These are phyloP conservation scores for Hymenoscyphus fraxineus DNA, from an alignment of 2,329 filamentous ascomycete species.

Conservation along the genomic window DNA sequence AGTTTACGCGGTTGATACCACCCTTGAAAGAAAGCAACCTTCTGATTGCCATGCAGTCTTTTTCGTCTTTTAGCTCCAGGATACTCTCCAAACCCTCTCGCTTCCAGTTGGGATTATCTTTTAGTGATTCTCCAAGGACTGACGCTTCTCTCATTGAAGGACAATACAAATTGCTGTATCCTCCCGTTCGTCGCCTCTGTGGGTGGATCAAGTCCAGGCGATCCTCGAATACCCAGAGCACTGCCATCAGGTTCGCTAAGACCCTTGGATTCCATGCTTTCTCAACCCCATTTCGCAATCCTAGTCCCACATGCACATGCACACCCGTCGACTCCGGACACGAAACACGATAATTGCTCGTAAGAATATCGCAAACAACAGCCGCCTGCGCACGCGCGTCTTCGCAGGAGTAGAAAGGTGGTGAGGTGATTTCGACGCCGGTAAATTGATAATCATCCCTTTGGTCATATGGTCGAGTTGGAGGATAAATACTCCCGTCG, in stretches of 20 bases:
- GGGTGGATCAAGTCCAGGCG: slow-evolving; percentile 1
- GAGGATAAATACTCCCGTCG: neutral
- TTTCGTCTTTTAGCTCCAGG: neutral
- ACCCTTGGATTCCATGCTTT: neutral
- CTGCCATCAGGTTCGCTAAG: neutral
- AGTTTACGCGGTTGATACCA: neutral
- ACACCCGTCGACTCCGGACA: neutral
- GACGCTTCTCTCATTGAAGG: neutral
- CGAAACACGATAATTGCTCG: neutral
- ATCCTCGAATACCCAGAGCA: neutral
- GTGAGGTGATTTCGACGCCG: neutral
- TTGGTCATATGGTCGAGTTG: neutral
- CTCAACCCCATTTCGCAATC: neutral
- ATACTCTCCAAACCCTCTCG: neutral
- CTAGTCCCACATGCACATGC: neutral
- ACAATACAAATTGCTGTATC: neutral
- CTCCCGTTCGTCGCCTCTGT: neutral
- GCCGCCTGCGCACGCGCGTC: neutral
- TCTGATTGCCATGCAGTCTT: neutral
- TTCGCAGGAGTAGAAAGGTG: neutral
- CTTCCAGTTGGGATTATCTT: neutral
- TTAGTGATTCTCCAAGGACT: neutral
- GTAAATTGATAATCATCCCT: neutral
- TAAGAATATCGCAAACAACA: neutral
- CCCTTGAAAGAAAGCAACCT: neutral